phyloP scores from a whole-genome alignment of 192 early-diverging fungal genomes.

The Mortierella hygrophila region DNA sequence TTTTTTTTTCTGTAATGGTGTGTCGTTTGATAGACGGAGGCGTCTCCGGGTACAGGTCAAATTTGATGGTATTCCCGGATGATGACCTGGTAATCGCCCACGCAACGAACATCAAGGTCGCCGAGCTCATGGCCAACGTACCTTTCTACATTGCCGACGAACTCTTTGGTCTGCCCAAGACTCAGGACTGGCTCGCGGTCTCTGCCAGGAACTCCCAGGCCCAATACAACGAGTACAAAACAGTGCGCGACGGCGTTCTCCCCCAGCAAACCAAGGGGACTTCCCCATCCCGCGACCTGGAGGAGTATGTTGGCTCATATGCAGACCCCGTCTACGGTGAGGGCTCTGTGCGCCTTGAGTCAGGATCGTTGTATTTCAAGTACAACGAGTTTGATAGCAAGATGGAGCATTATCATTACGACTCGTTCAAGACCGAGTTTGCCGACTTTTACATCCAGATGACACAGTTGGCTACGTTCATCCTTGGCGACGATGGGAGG shows the following conservation, averaged over 20 bases:
- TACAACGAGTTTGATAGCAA: background rate
- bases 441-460: background rate
- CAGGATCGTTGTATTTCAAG: background rate
- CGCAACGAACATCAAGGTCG: background rate
- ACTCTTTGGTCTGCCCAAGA: conserved; percentile 13
- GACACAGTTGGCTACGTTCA: background rate
- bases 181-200: conserved; percentile 17
- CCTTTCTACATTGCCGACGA: conserved; percentile 24
- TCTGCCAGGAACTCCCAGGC: background rate
- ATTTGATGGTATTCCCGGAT: background rate
- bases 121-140: background rate
- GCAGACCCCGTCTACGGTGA: conserved; percentile 12
- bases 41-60: too few species aligned
- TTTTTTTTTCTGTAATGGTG: too few species aligned
- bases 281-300: background rate
- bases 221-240: too few species aligned
- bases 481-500: background rate
- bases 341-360: background rate
- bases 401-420: conserved; percentile 21
- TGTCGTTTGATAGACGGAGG: too few species aligned
- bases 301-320: conserved; percentile 15
- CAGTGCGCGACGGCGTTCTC: background rate
- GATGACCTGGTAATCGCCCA: conserved; percentile 7
- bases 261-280: conserved; percentile 10
- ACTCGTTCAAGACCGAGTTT: conserved; percentile 1